Evolutionary conservation across 1,284 basidiomycete genomes (phyloP), one percentile per base, ranked within the genome.

Genomic region (Pterulicium gracile): DNA sequence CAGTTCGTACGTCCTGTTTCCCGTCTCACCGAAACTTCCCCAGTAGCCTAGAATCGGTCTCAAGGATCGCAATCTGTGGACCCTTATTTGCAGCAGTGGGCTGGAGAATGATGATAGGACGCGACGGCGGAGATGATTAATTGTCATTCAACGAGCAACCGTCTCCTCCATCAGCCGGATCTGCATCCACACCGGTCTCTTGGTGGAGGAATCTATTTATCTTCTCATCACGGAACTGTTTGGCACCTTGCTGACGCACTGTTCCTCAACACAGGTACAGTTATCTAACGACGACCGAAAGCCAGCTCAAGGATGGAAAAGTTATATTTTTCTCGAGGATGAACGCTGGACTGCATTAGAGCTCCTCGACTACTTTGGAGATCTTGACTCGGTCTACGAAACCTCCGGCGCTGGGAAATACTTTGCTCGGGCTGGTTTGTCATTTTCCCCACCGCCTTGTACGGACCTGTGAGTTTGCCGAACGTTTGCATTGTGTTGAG

Each of bases 351-450:
- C 53, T 1, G 52, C 52, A n/a, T 42, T 47, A 0, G 32, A 42
- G 17, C 44, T 60, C 4, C 48, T 55, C 10, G 46, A 51, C 5
- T 14, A 48, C 17, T 52, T 59, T 34, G 53, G 53, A 1, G 48
- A 56, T n/a, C 42, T 60, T 2, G 44, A 44, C 21, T 20, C 43
- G 1, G 58, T 60, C 0, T 58, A 52, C 24, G 24, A 42, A 2
- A 35, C 45, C 15, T 41, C 32, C 20, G 58, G 58, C 1, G 52
- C 52, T 18, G 58, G 58, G 0, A 60, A 58, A 48, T 60, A 56
- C 35, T 47, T 52, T 2, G 58, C 58, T 19, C 46, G 58, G 15
- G 21, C 58, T 2, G 54, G 55, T 2, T 46, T 60, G 15, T 55
- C 54, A 0, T 60, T 60, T 47, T 58, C 58, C 0, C 53, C 55